phyloP scores from a whole-genome alignment of 2,329 filamentous ascomycete species.

The Rhytidhysteron rufulum region DNA sequence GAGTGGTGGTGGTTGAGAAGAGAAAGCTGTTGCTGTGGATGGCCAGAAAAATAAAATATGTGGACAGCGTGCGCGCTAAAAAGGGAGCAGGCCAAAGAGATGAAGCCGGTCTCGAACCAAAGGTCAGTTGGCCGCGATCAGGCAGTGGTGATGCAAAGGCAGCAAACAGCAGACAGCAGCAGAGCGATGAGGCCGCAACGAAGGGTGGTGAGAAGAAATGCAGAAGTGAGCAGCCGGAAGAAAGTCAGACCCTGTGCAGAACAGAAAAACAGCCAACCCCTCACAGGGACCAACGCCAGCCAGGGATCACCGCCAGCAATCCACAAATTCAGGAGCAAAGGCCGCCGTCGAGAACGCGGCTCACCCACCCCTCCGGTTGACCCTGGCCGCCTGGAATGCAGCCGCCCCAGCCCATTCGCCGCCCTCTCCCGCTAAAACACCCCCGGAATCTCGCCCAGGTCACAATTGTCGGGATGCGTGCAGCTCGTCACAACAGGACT shows the following conservation, averaged over 20 bases:
- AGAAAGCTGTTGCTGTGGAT: too few relatives aligned
- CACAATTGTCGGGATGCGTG: conserved; percentile 4
- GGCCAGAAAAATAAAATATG: too few relatives aligned
- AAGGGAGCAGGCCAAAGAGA: too few relatives aligned
- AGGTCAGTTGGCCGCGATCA: too few relatives aligned
- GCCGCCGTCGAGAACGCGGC: neutral
- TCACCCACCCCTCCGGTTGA: neutral
- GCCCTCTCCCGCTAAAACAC: neutral
- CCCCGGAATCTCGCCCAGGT: neutral
- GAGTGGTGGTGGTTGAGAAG: too few relatives aligned
- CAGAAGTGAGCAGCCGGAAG: neutral
- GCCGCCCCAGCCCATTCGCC: neutral
- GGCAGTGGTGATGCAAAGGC: too few relatives aligned
- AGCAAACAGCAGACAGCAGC: conserved; percentile 1
- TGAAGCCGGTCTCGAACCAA: too few relatives aligned
- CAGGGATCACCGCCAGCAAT: neutral
- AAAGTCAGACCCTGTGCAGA: neutral
- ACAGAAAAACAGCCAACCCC: neutral
- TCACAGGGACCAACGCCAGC: neutral
- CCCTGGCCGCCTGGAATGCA: neutral
- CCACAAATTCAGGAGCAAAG: too few relatives aligned
- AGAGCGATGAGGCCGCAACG: conserved; percentile 4
- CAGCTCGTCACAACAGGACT: neutral
- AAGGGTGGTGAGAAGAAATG: conserved; percentile 2
- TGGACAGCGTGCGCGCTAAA: too few relatives aligned